These are phyloP conservation scores for Cadophora luteo-olivacea DNA, from an alignment of 2,329 filamentous ascomycete genomes.

Conservation along the genomic window DNA sequence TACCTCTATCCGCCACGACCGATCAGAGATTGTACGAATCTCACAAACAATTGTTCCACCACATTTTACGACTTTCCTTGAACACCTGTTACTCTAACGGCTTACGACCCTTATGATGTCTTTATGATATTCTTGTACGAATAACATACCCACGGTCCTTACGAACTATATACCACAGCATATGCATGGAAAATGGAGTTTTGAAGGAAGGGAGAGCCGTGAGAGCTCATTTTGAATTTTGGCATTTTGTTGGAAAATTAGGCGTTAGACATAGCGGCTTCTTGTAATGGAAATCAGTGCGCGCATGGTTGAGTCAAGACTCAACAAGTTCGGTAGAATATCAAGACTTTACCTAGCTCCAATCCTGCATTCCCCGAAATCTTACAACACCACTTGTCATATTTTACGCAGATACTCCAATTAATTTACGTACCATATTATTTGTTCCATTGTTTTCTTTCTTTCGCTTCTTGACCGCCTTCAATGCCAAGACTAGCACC, in stretches of 20 bases:
- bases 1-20: constrained; percentile 25
- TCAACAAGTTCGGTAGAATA: constrained; percentile 18
- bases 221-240: constrained; percentile 16
- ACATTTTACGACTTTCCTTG: constrained; percentile 36
- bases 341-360: constrained; percentile 1
- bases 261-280: constrained; percentile 26
- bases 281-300: constrained; percentile 24
- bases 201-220: constrained; percentile 9
- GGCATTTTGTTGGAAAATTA: constrained; percentile 10
- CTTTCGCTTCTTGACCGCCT: neutral
- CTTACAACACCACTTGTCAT: neutral
- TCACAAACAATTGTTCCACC: constrained; percentile 30
- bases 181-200: constrained; percentile 42
- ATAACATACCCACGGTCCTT: constrained; percentile 42
- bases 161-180: constrained; percentile 37
- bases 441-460: neutral
- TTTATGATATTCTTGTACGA: constrained; percentile 44
- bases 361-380: neutral
- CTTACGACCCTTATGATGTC: constrained; percentile 40
- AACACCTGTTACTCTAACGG: constrained; percentile 37
- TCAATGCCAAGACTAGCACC: neutral
- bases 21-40: constrained; percentile 31
- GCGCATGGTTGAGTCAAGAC: constrained; percentile 14
- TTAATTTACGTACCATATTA: neutral
- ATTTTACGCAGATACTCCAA: neutral